Base-by-base conservation (phyloP, 2,329 filamentous ascomycete genomes). In the Mariannaea sp. region DNA sequence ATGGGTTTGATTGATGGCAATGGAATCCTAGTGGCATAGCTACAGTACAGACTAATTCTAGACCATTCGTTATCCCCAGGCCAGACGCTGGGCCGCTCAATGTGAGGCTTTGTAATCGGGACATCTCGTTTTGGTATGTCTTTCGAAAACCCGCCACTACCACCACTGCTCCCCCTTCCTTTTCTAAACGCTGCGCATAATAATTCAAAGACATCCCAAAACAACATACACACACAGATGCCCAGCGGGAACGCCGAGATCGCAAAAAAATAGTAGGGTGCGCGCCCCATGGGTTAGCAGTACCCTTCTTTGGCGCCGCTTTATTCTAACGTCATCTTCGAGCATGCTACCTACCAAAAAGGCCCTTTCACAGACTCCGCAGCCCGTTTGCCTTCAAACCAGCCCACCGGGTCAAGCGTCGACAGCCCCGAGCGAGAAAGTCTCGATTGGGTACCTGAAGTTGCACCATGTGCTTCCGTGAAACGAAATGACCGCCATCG, bases 401-500 rank as follows among this genome's bases (percentile, higher is more conserved):
- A 39, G 43, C 36, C 38, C 49, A 48, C 44, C 33, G 27, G 17
- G 26, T 10, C 33, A 48, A 39, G 48, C 50, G 50, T 53, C 50
- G 48, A 30, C 39, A 33, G 14, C 41, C 32, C 17, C 32, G 13
- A 36, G 43, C 19, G 33, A 33, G 19, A 45, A 43, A 41, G 41
- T 33, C 39, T 29, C 27, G 13, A 29, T 7, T 29, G 36, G 19
- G 43, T 8, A 46, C 17, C 49, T 32, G 10, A 32, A 32, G 29
- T 12, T 41, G 19, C n/a, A 20, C 29, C 29, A n/a, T 20, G 33
- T 42, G 47, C 47, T 27, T 27, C 14, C 22, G 36, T 38, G 30
- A 24, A n/a, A 54, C 49, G 45, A 45, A 45, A 48, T 54, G 43
- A 39, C 39, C 19, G 33, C 38, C 50, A 43, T n/a, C n/a, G n/a